A percentile compares a stretch with the other conserved stretches of the same genome.
These are phyloP conservation scores for Fagus sylvatica DNA, from an alignment of 306 rosid genomes.

Conservation along the genomic window DNA sequence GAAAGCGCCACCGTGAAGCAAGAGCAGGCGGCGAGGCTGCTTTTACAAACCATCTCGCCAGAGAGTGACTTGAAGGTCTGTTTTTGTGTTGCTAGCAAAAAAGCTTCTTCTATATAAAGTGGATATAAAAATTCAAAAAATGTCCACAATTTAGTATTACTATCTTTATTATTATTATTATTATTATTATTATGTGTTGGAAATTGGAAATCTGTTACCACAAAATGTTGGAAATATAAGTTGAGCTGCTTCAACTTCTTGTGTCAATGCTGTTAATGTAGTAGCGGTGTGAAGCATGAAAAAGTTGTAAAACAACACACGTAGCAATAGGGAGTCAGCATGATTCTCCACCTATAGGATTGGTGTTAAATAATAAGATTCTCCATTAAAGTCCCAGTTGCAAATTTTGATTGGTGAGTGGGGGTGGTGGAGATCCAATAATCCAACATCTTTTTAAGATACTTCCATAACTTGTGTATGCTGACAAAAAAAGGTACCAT, in stretches of 20 bases:
- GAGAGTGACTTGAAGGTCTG: constrained; percentile 39
- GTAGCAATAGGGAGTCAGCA: not conserved
- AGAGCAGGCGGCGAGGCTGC: constrained; percentile 57
- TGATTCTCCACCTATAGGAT: not conserved
- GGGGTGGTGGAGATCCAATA: constrained; percentile 26
- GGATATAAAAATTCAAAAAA: too few relatives aligned
- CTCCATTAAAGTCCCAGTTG: constrained; percentile 8
- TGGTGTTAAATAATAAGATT: constrained; percentile 10
- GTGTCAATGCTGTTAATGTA: too few relatives aligned
- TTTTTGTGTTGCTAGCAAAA: constrained; percentile 26
- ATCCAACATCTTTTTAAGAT: not conserved
- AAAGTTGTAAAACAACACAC: too few relatives aligned
- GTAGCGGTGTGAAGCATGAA: too few relatives aligned
- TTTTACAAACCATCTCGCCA: constrained; percentile 56
- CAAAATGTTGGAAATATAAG: too few relatives aligned
- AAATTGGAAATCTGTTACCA: too few relatives aligned
- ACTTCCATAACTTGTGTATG: not conserved
- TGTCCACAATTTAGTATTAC: too few relatives aligned
- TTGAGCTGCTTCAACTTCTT: too few relatives aligned
- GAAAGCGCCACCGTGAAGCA: constrained; percentile 64
- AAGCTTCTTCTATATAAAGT: too few relatives aligned
- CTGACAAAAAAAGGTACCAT: not conserved
- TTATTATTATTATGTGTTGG: too few relatives aligned
- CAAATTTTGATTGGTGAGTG: constrained; percentile 31
- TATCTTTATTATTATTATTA: too few relatives aligned